These are phyloP conservation scores for Solanum chmielewskii DNA, from an alignment of 257 asterid species.

Conservation along the genomic window DNA sequence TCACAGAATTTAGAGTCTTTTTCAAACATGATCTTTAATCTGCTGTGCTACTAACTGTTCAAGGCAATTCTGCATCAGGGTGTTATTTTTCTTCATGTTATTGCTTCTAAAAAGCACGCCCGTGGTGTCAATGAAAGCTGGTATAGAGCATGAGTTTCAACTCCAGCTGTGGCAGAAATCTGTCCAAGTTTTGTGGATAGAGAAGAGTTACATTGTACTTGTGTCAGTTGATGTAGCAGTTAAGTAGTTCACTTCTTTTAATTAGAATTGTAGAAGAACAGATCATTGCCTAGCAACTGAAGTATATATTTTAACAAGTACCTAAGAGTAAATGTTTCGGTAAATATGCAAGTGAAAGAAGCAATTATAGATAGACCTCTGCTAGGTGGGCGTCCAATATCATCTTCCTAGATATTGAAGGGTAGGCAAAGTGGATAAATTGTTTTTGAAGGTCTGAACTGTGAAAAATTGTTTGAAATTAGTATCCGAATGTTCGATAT, in stretches of 20 bases:
- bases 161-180: not conserved
- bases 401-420: not conserved
- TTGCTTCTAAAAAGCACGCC: not conserved
- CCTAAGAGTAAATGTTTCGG: not conserved
- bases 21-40: not conserved
- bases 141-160: not conserved
- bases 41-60: not conserved
- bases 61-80: not conserved
- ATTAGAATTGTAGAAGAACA: not conserved
- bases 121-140: not conserved
- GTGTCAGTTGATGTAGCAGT: not conserved
- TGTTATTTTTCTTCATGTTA: not conserved
- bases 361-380: not conserved
- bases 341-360: not conserved
- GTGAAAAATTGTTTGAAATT: not conserved
- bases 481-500: not conserved
- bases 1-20: not conserved
- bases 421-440: not conserved
- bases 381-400: not conserved
- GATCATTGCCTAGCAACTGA: not conserved
- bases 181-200: not conserved
- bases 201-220: not conserved
- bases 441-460: not conserved
- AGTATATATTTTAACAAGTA: not conserved
- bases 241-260: not conserved